Conservation (phyloP, 345 rosid genomes). For the Populus euphratica region DNA sequence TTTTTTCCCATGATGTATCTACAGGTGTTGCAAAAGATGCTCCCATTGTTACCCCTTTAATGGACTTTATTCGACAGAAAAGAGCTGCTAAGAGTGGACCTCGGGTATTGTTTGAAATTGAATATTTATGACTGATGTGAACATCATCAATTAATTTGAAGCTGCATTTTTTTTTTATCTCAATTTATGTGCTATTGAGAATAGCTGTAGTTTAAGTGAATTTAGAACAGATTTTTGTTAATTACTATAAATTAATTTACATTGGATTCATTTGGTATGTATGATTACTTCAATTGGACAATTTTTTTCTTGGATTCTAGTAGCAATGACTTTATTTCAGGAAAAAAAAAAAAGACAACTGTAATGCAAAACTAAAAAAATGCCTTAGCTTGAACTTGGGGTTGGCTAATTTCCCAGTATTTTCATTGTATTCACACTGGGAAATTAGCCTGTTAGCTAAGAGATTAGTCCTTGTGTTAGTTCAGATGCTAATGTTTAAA, state of each 20-base stretch:
- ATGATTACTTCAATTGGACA: not conserved
- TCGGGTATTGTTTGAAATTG: conserved; percentile 37
- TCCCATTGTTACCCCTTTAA: conserved; percentile 61
- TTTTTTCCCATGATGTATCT: not conserved
- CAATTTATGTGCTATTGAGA: not conserved
- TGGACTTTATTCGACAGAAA: conserved; percentile 78
- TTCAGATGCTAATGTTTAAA: not conserved
- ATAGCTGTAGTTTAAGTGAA: not conserved
- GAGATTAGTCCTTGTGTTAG: too few species aligned
- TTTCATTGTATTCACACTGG: too few species aligned
- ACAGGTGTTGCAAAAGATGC: conserved; percentile 48
- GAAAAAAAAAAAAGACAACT: not conserved
- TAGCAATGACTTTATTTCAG: not conserved
- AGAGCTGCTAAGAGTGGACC: conserved; percentile 56
- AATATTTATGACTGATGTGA: not conserved
- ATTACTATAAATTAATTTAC: not conserved
- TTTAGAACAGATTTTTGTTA: not conserved
- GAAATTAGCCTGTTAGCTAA: not conserved
- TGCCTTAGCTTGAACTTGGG: not conserved
- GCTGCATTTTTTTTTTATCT: not conserved
- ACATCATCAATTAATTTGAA: not conserved
- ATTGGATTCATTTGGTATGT: not conserved
- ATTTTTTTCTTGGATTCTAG: not conserved
- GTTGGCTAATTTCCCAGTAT: not conserved
- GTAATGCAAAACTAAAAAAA: not conserved